These are phyloP conservation scores for Groenewaldozyma salmanticensis DNA, from an alignment of 805 yeast species.

Conservation along the genomic window DNA sequence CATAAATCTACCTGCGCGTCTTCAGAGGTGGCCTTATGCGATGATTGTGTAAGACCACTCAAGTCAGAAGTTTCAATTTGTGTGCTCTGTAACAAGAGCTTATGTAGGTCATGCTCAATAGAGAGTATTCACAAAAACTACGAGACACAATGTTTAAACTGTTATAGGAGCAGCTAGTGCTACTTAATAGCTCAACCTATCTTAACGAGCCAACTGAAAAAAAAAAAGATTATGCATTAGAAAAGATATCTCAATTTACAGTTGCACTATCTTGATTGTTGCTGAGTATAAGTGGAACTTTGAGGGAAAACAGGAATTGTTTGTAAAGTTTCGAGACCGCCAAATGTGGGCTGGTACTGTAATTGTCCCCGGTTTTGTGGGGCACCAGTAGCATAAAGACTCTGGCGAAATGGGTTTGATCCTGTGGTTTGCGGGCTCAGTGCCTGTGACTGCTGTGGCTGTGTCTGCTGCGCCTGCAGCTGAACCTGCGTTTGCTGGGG, in stretches of 20 bases:
- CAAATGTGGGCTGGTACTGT: conserved; percentile 51
- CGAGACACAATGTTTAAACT: not conserved
- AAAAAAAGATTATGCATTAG: not conserved
- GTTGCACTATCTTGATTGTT: conserved; percentile 13
- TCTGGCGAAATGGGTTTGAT: conserved; percentile 48
- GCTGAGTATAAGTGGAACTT: conserved; percentile 34
- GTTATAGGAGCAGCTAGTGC: not conserved
- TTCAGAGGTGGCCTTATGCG: too few species aligned
- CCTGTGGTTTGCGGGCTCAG: conserved; percentile 38
- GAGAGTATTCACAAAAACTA: not conserved
- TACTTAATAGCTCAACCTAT: not conserved
- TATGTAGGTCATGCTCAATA: not conserved
- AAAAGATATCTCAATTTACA: not conserved
- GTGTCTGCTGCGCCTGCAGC: not conserved
- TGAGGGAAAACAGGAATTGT: conserved; percentile 64
- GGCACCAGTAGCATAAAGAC: conserved; percentile 23
- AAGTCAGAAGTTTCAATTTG: too few species aligned
- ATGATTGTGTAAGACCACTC: too few species aligned
- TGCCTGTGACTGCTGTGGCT: conserved; percentile 11
- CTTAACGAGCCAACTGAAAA: too few species aligned
- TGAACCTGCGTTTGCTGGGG: not conserved
- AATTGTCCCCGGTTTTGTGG: conserved; percentile 18
- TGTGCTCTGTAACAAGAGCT: too few species aligned
- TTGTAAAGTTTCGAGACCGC: conserved; percentile 59
- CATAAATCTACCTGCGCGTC: too few species aligned